These are phyloP conservation scores for Erodium maritimum DNA, from an alignment of 345 rosid species.

Conservation along the genomic window DNA sequence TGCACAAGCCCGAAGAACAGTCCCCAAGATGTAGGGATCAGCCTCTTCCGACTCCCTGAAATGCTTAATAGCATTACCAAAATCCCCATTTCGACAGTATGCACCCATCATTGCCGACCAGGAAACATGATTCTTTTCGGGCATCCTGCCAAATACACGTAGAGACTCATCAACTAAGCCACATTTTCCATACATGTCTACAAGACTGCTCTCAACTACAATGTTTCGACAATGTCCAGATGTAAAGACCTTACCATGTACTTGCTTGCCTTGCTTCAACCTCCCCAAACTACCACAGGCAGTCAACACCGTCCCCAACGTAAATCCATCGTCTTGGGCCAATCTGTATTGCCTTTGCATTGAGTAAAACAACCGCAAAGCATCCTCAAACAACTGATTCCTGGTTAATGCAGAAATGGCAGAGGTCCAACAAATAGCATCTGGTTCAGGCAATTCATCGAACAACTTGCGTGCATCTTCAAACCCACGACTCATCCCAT, in stretches of 20 bases:
- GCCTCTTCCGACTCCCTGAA: constrained; percentile 38
- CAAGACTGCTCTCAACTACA: constrained; percentile 65
- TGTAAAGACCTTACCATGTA: constrained; percentile 51
- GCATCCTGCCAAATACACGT: constrained; percentile 57
- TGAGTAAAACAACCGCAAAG: constrained; percentile 38
- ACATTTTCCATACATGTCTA: constrained; percentile 95
- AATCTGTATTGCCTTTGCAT: constrained; percentile 36
- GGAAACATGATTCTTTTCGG: constrained; percentile 53
- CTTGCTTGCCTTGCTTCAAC: constrained; percentile 65
- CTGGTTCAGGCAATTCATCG: constrained; percentile 65
- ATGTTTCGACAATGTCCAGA: constrained; percentile 48
- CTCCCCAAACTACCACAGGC: constrained; percentile 72
- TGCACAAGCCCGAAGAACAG: constrained; percentile 73
- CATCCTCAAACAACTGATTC: constrained; percentile 47
- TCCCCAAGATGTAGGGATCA: constrained; percentile 75
- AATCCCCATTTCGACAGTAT: constrained; percentile 64
- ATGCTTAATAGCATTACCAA: constrained; percentile 46
- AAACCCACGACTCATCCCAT: constrained; percentile 39
- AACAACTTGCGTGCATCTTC: constrained; percentile 49
- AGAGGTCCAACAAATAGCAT: constrained; percentile 71
- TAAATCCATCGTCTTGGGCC: constrained; percentile 44
- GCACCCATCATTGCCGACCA: constrained; percentile 76
- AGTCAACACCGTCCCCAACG: constrained; percentile 61
- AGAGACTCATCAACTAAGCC: constrained; percentile 42
- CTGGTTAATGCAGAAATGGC: constrained; percentile 52